Evolutionary conservation across 2,329 filamentous ascomycete species (phyloP).

Genomic region (Whalleya microplaca): DNA sequence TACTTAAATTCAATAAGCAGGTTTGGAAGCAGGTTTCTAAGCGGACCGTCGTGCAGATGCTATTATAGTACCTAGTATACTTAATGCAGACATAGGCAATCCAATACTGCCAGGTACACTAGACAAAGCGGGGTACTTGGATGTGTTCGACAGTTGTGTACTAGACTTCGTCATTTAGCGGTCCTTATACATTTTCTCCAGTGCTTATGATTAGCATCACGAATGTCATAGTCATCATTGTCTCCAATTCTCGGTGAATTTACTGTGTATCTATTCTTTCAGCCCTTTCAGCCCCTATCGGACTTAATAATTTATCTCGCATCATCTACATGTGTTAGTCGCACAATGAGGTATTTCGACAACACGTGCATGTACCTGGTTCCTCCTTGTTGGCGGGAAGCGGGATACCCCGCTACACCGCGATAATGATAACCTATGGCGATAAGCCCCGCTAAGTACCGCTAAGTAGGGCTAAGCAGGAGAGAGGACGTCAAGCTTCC

Average conservation of each 20-base stretch:
- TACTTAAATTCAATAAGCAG: too few relatives aligned
- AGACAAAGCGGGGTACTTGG: neutral
- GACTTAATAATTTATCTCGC: neutral
- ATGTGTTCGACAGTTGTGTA: neutral
- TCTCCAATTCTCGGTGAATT: constrained; percentile 8
- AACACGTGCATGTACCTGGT: neutral
- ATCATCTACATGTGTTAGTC: neutral
- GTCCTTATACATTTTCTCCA: neutral
- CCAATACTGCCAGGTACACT: too few relatives aligned
- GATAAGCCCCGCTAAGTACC: constrained; percentile 16
- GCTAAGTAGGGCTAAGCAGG: too few relatives aligned
- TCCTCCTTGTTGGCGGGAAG: neutral
- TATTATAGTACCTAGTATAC: too few relatives aligned
- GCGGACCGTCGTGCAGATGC: constrained; percentile 16
- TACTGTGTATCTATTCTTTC: constrained; percentile 21
- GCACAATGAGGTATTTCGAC: neutral
- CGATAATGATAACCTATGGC: constrained; percentile 15
- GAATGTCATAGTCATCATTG: constrained; percentile 8
- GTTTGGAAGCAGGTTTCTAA: constrained; percentile 18
- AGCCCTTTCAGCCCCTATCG: constrained; percentile 1
- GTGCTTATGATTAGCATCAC: neutral
- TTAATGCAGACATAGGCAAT: constrained; percentile 18
- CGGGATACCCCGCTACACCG: constrained; percentile 16
- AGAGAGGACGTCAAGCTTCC: too few relatives aligned
- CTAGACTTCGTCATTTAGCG: neutral